Percentiles rank a stretch among this genome's conserved stretches.
phyloP scores from a whole-genome alignment of 495 filamentous ascomycete species.

The Podospora pseudopauciseta region DNA sequence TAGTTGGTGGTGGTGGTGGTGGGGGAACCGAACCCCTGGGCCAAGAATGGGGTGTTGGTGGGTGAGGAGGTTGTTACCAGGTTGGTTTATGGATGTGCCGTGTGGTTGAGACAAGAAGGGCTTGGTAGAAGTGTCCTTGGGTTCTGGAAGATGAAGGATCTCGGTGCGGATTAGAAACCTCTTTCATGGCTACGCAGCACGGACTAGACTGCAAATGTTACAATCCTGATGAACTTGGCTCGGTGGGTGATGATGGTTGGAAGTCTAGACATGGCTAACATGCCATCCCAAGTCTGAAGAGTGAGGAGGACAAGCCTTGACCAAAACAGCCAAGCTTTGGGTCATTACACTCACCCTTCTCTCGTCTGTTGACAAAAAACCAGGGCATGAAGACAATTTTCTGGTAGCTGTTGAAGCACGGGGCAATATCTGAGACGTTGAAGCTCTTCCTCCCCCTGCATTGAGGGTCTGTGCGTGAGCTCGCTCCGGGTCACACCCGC shows the following conservation, averaged over 20 bases:
- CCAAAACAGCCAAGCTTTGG: not conserved
- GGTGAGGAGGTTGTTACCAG: not conserved
- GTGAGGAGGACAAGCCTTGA: not conserved
- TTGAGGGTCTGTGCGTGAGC: slow-evolving; percentile 4
- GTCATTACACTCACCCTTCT: not conserved
- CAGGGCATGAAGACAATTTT: not conserved
- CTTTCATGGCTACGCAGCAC: not conserved
- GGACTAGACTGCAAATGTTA: not conserved
- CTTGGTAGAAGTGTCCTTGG: not conserved
- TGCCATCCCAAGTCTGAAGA: no score
- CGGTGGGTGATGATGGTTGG: no score
- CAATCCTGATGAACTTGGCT: no score
- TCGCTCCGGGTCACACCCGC: slow-evolving; percentile 6
- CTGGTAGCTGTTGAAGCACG: not conserved
- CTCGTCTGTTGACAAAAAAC: not conserved
- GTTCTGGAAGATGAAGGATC: not conserved
- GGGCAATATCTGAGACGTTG: not conserved
- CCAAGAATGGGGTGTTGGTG: not conserved
- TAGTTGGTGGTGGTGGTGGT: not conserved
- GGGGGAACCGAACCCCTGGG: not conserved
- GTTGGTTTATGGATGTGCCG: not conserved
- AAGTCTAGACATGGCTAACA: no score
- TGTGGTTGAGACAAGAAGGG: not conserved
- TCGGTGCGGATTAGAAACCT: not conserved
- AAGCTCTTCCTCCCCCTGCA: not conserved